Percentiles rank a stretch among this genome's conserved stretches.
Conservation (phyloP, 768 basidiomycete genomes). For the Suillus luteus region DNA sequence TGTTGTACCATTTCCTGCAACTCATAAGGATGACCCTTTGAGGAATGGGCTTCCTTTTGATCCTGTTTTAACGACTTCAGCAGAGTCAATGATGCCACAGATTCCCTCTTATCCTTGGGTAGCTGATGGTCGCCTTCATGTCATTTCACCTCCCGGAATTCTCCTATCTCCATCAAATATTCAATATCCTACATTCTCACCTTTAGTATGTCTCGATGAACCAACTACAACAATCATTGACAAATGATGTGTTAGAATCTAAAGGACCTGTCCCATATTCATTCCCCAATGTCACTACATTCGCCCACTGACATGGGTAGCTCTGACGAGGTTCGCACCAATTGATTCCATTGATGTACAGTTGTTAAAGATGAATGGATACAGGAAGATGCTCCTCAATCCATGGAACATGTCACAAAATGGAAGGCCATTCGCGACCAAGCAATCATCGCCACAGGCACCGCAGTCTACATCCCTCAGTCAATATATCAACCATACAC, state of each 20-base stretch:
- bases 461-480: slow-evolving; percentile 64
- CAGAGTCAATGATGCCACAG: background rate
- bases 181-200: background rate
- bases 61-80: background rate
- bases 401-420: slow-evolving; percentile 27
- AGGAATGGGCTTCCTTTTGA: background rate
- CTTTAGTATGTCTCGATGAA: background rate
- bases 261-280: background rate
- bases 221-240: background rate
- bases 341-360: no score
- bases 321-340: background rate
- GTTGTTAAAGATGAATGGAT: background rate
- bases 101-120: background rate
- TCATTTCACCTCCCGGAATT: background rate
- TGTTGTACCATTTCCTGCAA: background rate
- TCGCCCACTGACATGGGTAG: background rate
- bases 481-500: slow-evolving; percentile 75
- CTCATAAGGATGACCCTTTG: background rate
- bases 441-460: slow-evolving; percentile 28
- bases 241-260: background rate
- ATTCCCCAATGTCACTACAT: background rate
- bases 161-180: background rate
- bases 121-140: background rate
- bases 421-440: slow-evolving; percentile 26
- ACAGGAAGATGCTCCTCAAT: slow-evolving; percentile 26